These are phyloP conservation scores for Platanus orientalis DNA, from an alignment of 164 flowering plant species.

Conservation along the genomic window DNA sequence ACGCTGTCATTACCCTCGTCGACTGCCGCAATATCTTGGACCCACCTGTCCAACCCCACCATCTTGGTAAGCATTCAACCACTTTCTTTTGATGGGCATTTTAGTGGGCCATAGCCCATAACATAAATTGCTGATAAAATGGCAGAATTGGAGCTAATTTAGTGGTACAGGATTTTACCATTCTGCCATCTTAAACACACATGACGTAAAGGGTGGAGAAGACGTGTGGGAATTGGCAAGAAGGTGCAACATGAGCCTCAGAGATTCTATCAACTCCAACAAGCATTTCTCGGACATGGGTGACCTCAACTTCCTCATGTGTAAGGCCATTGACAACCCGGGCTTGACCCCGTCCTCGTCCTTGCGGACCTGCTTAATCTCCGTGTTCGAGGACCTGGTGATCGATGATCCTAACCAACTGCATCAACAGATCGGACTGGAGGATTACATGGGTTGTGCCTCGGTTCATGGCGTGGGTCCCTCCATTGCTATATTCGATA, in stretches of 20 bases:
- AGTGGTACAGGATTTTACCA: constrained; percentile 85
- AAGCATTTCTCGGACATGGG: constrained; percentile 87
- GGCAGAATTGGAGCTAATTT: too few relatives aligned
- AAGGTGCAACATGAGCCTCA: constrained; percentile 40
- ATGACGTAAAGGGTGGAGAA: constrained; percentile 46
- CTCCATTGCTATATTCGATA: constrained; percentile 62
- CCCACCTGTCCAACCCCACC: constrained; percentile 42
- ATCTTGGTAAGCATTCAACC: constrained; percentile 44
- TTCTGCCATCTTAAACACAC: constrained; percentile 65
- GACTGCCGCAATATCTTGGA: constrained; percentile 75
- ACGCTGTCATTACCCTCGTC: constrained; percentile 57
- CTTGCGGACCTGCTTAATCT: constrained; percentile 58
- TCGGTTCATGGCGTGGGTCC: constrained; percentile 82
- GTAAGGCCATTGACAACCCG: constrained; percentile 80
- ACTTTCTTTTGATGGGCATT: too few relatives aligned
- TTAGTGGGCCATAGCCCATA: too few relatives aligned
- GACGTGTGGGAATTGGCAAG: constrained; percentile 65
- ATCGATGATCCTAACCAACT: constrained; percentile 30
- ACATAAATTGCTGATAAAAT: too few relatives aligned
- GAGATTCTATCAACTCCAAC: constrained; percentile 39
- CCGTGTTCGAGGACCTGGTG: constrained; percentile 68
- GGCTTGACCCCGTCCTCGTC: constrained; percentile 62
- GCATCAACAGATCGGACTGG: constrained; percentile 41
- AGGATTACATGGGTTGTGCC: constrained; percentile 65
- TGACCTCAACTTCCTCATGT: constrained; percentile 77